A percentile compares a stretch with the other conserved stretches of the same genome.
Conservation (phyloP, 352 stramenopile species). For the Globisporangium spinosum region DNA sequence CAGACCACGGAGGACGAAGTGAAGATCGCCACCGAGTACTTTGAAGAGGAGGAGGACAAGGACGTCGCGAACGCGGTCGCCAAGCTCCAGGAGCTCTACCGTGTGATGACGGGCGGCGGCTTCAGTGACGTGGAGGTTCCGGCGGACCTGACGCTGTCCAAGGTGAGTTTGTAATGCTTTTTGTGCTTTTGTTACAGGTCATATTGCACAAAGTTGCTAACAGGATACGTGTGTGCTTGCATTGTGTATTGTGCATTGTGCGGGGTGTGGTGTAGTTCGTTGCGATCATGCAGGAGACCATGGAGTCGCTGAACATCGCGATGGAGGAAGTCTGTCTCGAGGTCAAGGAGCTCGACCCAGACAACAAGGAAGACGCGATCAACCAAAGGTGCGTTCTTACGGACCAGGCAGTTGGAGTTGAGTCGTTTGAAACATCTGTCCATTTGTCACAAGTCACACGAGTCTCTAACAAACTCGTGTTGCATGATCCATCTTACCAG, state of each 20-base stretch:
- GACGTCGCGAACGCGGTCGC: slow-evolving; percentile 78
- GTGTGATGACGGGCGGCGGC: slow-evolving; percentile 81
- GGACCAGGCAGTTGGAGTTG: background rate
- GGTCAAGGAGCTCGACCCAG: slow-evolving; percentile 83
- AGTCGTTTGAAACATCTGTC: background rate
- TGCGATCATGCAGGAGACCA: slow-evolving; percentile 88
- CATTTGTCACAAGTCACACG: background rate
- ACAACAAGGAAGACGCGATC: slow-evolving; percentile 89
- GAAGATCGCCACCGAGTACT: slow-evolving; percentile 85
- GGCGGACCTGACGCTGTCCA: slow-evolving; percentile 74
- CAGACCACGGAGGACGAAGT: slow-evolving; percentile 87
- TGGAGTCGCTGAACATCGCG: slow-evolving; percentile 87
- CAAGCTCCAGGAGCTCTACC: slow-evolving; percentile 87
- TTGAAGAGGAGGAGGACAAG: slow-evolving; percentile 85
- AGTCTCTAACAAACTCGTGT: slow-evolving; percentile 1
- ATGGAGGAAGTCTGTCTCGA: slow-evolving; percentile 88
- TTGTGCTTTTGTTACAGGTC: background rate
- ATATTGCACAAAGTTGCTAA: background rate
- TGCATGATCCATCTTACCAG: slow-evolving; percentile 13
- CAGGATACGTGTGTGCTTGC: background rate
- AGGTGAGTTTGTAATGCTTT: slow-evolving; percentile 27
- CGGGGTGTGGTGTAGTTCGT: slow-evolving; percentile 46
- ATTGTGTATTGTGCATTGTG: slow-evolving; percentile 10
- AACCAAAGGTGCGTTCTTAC: slow-evolving; percentile 57
- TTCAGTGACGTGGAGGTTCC: slow-evolving; percentile 82